Conservation (phyloP, 1,139 yeast genomes). For the Yamadazyma epiphylla region DNA sequence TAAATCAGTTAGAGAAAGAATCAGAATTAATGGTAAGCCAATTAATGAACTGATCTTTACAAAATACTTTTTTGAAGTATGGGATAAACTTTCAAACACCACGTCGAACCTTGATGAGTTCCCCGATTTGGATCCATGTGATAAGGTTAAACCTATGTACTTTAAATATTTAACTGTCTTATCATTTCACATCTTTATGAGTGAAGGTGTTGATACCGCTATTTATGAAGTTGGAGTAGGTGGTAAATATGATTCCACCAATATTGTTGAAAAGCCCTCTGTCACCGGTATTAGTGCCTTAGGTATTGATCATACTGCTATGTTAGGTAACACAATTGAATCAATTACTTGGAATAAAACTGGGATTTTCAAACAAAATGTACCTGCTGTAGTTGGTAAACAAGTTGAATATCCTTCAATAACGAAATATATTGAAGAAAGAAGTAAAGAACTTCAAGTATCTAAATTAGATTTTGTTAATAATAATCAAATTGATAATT, state of each 20-base stretch:
- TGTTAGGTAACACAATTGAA: conserved; percentile 84
- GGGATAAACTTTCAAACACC: conserved; percentile 72
- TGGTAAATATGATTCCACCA: conserved; percentile 94
- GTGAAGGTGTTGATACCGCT: conserved; percentile 88
- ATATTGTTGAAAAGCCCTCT: conserved; percentile 73
- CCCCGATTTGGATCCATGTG: conserved; percentile 65
- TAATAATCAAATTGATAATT: conserved; percentile 20
- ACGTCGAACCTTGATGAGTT: conserved; percentile 52
- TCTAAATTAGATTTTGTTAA: conserved; percentile 50
- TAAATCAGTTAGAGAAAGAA: conserved; percentile 88
- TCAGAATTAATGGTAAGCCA: conserved; percentile 83
- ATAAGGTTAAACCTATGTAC: conserved; percentile 81
- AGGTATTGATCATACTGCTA: conserved; percentile 89
- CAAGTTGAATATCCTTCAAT: conserved; percentile 54
- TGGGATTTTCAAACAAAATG: conserved; percentile 75
- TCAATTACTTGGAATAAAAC: conserved; percentile 96
- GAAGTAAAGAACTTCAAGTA: conserved; percentile 64
- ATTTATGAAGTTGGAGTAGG: conserved; percentile 98
- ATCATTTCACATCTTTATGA: conserved; percentile 85
- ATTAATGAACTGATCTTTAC: conserved; percentile 77
- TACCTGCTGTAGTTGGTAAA: conserved; percentile 63
- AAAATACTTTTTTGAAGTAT: conserved; percentile 86
- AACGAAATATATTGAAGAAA: conserved; percentile 46
- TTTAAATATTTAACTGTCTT: conserved; percentile 85
- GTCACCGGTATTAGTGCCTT: conserved; percentile 83